A percentile compares a stretch with the other conserved stretches of the same genome.
These are phyloP conservation scores for Ganoderma lucidum DNA, from an alignment of 1,284 basidiomycete species.

Conservation along the genomic window DNA sequence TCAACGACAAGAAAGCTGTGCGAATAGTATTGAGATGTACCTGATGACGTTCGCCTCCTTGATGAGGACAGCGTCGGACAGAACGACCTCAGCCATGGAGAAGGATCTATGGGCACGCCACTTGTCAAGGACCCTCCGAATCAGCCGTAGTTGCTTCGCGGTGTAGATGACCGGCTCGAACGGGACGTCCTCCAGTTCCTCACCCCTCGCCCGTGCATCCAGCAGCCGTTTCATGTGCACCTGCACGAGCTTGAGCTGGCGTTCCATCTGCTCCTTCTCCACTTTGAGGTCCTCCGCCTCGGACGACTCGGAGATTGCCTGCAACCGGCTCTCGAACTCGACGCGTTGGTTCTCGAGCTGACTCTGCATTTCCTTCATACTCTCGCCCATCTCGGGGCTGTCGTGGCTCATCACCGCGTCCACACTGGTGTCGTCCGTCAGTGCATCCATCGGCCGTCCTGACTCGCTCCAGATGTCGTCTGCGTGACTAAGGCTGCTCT, in stretches of 20 bases:
- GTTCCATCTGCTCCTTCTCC: constrained; percentile 92
- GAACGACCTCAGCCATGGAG: constrained; percentile 90
- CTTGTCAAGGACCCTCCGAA: constrained; percentile 80
- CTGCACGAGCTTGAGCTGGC: constrained; percentile 83
- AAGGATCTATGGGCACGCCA: constrained; percentile 89
- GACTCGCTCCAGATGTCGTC: constrained; percentile 89
- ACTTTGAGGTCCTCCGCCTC: constrained; percentile 85
- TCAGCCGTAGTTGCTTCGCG: constrained; percentile 81
- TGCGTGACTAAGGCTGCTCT: constrained; percentile 85
- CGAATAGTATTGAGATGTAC: constrained; percentile 46
- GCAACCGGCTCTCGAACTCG: constrained; percentile 69
- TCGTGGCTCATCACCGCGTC: constrained; percentile 72
- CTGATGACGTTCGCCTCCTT: constrained; percentile 97
- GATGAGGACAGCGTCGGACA: constrained; percentile 87
- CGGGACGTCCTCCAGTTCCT: constrained; percentile 65
- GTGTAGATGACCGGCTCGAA: constrained; percentile 86
- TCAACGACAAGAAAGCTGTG: constrained; percentile 10
- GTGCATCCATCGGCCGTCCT: constrained; percentile 74
- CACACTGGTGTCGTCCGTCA: constrained; percentile 87
- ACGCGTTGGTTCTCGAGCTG: constrained; percentile 61
- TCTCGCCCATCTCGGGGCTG: constrained; percentile 70
- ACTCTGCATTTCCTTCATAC: constrained; percentile 73
- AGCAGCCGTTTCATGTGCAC: constrained; percentile 85
- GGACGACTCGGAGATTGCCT: constrained; percentile 76
- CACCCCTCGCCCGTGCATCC: constrained; percentile 81